A percentile compares a stretch with the other conserved stretches of the same genome.
Evolutionary conservation across 768 basidiomycete genomes (phyloP).

Genomic region (Rhodotorula graminis): DNA sequence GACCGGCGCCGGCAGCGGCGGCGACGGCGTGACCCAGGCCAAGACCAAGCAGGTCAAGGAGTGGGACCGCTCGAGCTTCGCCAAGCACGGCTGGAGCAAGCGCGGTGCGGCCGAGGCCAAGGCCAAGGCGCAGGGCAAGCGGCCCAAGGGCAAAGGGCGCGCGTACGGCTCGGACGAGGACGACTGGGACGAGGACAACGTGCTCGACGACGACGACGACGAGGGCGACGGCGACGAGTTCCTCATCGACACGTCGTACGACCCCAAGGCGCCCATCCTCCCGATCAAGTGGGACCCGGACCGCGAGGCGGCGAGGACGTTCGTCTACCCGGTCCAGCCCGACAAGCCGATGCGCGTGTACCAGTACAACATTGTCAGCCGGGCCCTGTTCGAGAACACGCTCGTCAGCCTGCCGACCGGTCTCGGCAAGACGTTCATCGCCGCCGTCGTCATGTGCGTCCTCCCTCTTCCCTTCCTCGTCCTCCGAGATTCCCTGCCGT

Average conservation of each 20-base stretch:
- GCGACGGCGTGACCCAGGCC: conserved; percentile 42
- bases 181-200: conserved; percentile 52
- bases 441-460: conserved; percentile 77
- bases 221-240: conserved; percentile 47
- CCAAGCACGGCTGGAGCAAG: conserved; percentile 57
- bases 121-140: conserved; percentile 57
- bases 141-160: conserved; percentile 39
- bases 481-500: too few species aligned
- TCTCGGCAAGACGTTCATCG: conserved; percentile 95
- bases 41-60: conserved; percentile 65
- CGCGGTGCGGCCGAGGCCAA: conserved; percentile 52
- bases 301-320: conserved; percentile 71
- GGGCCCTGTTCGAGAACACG: conserved; percentile 83
- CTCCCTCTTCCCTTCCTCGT: conserved; percentile 4
- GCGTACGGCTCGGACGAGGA: conserved; percentile 43
- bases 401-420: conserved; percentile 93
- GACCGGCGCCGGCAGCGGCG: neutral
- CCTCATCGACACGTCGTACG: conserved; percentile 49
- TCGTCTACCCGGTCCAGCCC: conserved; percentile 70
- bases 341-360: conserved; percentile 86
- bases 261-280: conserved; percentile 78
- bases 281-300: conserved; percentile 74
- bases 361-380: conserved; percentile 84
- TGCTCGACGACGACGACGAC: conserved; percentile 54
- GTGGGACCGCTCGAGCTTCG: conserved; percentile 88